phyloP scores from a whole-genome alignment of 352 stramenopile genomes.

The Phytophthora aleatoria region DNA sequence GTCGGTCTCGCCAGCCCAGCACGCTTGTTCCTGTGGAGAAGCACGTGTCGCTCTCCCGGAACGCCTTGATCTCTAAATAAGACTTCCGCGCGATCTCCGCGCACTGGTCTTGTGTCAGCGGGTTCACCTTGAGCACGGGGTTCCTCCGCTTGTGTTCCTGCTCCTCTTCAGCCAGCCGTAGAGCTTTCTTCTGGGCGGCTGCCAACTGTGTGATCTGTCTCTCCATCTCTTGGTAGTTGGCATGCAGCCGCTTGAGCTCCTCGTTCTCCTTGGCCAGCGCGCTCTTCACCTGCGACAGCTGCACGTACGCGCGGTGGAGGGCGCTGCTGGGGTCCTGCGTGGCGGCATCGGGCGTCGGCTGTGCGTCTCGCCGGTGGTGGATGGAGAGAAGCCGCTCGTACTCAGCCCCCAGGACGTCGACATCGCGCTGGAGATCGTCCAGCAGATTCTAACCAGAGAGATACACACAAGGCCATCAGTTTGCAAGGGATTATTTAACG shows the following conservation, averaged over 20 bases:
- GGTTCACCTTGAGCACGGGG: slow-evolving; percentile 46
- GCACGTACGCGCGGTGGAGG: slow-evolving; percentile 47
- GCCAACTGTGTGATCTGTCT: slow-evolving; percentile 49
- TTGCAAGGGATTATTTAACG: slow-evolving; percentile 5
- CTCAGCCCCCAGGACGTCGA: slow-evolving; percentile 44
- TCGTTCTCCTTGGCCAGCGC: slow-evolving; percentile 60
- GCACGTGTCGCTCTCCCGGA: slow-evolving; percentile 53
- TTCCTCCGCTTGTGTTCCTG: slow-evolving; percentile 53
- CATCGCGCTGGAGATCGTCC: slow-evolving; percentile 54
- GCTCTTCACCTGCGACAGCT: slow-evolving; percentile 52
- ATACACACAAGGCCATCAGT: slow-evolving; percentile 4
- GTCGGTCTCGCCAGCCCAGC: slow-evolving; percentile 70
- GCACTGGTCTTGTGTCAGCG: slow-evolving; percentile 50
- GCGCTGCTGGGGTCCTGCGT: slow-evolving; percentile 1
- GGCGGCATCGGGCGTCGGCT: slow-evolving; percentile 22
- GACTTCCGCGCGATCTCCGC: slow-evolving; percentile 48
- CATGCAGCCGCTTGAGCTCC: slow-evolving; percentile 52
- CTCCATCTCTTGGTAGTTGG: slow-evolving; percentile 53
- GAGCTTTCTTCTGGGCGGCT: slow-evolving; percentile 46
- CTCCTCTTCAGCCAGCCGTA: slow-evolving; percentile 28
- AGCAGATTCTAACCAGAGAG: slow-evolving; percentile 51
- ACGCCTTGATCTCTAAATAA: slow-evolving; percentile 55
- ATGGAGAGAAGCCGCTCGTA: slow-evolving; percentile 49
- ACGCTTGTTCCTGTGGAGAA: slow-evolving; percentile 63
- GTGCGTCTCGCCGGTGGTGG: slow-evolving; percentile 35